Conservation (phyloP, 805 yeast genomes). For the Priceomyces melissophilus region DNA sequence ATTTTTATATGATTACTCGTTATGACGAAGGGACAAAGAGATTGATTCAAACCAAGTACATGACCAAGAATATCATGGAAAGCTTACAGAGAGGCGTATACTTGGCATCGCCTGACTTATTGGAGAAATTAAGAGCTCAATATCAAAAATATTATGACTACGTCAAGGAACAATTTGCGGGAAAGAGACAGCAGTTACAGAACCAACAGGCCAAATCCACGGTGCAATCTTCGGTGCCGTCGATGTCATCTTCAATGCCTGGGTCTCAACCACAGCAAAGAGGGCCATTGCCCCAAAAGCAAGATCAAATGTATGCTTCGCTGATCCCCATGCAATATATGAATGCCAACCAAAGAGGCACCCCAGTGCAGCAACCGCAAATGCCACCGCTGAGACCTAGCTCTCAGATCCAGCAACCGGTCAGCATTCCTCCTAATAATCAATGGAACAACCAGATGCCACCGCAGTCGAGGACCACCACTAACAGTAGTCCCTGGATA, state of each 20-base stretch:
- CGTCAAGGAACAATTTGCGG: slow-evolving; percentile 59
- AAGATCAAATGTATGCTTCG: background rate
- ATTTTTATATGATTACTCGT: slow-evolving; percentile 71
- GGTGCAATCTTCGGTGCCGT: too few species aligned
- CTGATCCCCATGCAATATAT: slow-evolving; percentile 6
- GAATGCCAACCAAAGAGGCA: slow-evolving; percentile 3
- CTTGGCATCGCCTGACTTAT: slow-evolving; percentile 68
- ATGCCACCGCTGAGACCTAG: slow-evolving; percentile 4
- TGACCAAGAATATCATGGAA: slow-evolving; percentile 75
- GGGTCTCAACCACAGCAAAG: slow-evolving; percentile 11
- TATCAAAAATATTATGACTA: slow-evolving; percentile 71
- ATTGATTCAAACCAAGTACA: slow-evolving; percentile 71
- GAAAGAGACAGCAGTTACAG: slow-evolving; percentile 34
- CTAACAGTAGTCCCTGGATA: slow-evolving; percentile 26
- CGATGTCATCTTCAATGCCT: slow-evolving; percentile 7
- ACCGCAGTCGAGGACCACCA: slow-evolving; percentile 5
- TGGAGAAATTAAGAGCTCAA: slow-evolving; percentile 68
- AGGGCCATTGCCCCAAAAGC: slow-evolving; percentile 6
- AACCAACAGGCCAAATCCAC: slow-evolving; percentile 20
- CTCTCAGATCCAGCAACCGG: slow-evolving; percentile 7
- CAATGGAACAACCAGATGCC: slow-evolving; percentile 13
- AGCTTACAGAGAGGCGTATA: slow-evolving; percentile 61
- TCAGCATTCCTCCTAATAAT: slow-evolving; percentile 11
- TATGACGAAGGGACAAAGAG: slow-evolving; percentile 73
- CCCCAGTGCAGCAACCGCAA: slow-evolving; percentile 3